A percentile compares a stretch with the other conserved stretches of the same genome.
Evolutionary conservation across 179 eudicot genomes (phyloP).

Genomic region (Amaranthus tricolor): DNA sequence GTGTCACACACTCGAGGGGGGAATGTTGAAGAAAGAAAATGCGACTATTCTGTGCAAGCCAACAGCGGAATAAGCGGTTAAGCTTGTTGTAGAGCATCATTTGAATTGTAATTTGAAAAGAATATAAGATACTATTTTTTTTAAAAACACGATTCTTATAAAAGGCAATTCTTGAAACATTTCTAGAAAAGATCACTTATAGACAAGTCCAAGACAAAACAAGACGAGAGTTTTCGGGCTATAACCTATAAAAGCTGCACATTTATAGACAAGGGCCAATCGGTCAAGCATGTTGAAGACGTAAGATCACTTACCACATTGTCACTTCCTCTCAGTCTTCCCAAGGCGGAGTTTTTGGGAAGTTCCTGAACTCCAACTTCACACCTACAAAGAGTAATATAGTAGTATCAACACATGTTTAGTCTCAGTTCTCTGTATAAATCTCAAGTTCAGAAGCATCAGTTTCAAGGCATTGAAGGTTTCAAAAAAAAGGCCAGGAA

Average conservation of each 20-base stretch:
- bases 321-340: conserved; percentile 86
- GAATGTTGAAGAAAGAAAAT: too few species aligned
- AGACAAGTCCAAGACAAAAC: too few species aligned
- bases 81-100: too few species aligned
- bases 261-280: neutral
- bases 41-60: too few species aligned
- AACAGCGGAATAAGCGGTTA: too few species aligned
- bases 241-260: neutral
- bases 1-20: too few species aligned
- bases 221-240: too few species aligned
- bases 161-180: too few species aligned
- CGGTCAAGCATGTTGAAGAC: neutral
- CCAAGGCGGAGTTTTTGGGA: conserved; percentile 72
- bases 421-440: neutral
- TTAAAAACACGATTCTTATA: too few species aligned
- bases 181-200: too few species aligned
- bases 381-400: conserved; percentile 46
- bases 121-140: too few species aligned
- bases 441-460: neutral
- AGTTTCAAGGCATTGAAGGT: neutral
- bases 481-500: neutral
- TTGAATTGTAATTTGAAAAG: too few species aligned
- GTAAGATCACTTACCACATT: conserved; percentile 58
- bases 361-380: conserved; percentile 89
- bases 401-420: neutral